These are phyloP conservation scores for Auxenochlorella pyrenoidosa DNA, from an alignment of 139 green algal species.

Conservation along the genomic window DNA sequence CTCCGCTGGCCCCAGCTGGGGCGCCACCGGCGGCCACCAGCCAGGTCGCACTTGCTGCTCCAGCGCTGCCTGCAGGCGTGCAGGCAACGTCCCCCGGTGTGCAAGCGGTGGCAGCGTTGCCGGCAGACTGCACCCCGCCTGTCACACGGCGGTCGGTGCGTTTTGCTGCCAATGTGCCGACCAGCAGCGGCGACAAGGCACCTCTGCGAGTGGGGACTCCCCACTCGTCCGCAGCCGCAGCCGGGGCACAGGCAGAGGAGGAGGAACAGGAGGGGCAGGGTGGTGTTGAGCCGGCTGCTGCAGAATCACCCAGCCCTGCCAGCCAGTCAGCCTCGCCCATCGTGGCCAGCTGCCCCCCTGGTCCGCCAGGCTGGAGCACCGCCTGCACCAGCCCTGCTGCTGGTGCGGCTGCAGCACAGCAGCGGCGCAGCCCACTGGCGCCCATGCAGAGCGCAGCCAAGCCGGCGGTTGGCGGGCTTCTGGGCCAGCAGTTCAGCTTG, in stretches of 20 bases:
- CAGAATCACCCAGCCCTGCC: background rate
- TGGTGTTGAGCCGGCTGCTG: background rate
- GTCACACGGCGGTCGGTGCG: slow-evolving; percentile 23
- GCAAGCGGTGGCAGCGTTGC: background rate
- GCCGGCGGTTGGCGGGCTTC: background rate
- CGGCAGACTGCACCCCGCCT: slow-evolving; percentile 12
- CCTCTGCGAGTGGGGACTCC: background rate
- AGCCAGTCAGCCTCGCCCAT: background rate
- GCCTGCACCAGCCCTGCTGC: background rate
- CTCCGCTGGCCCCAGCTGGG: background rate
- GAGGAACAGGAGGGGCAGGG: background rate
- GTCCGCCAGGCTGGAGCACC: background rate
- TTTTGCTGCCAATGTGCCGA: slow-evolving; percentile 16
- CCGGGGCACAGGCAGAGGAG: background rate
- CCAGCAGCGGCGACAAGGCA: background rate
- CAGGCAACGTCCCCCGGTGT: background rate
- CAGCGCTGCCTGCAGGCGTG: background rate
- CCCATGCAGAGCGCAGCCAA: slow-evolving; percentile 26
- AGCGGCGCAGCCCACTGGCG: slow-evolving; percentile 17
- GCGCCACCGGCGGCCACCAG: background rate
- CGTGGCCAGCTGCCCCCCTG: slow-evolving; percentile 13
- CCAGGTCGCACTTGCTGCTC: background rate
- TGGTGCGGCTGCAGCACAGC: background rate
- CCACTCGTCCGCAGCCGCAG: slow-evolving; percentile 1
- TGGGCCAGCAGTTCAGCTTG: background rate